phyloP scores from a whole-genome alignment of 352 stramenopile species.

The Halophytophthora polymorphica region DNA sequence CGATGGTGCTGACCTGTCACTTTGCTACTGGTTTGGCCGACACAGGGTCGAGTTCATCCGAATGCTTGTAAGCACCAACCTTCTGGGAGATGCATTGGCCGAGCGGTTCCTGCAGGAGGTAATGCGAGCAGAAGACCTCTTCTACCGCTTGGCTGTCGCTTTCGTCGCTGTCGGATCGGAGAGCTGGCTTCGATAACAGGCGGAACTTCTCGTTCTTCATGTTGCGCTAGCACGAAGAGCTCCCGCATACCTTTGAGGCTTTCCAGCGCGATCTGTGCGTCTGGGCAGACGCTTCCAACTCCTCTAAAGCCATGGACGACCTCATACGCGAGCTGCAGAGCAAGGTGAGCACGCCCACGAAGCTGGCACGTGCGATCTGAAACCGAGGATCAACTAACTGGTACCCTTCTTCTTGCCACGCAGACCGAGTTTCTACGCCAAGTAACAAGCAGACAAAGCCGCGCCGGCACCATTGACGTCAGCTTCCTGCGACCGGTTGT shows the following conservation, averaged over 20 bases:
- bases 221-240: constrained; percentile 1
- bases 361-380: too few relatives aligned
- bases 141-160: too few relatives aligned
- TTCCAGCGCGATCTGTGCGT: constrained; percentile 10
- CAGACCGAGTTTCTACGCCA: constrained; percentile 17
- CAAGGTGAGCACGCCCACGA: too few relatives aligned
- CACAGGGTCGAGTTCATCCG: constrained; percentile 8
- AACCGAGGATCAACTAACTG: too few relatives aligned
- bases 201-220: neutral
- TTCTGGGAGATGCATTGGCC: constrained; percentile 7
- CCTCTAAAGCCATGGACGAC: too few relatives aligned
- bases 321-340: too few relatives aligned
- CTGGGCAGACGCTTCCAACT: neutral
- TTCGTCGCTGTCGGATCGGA: too few relatives aligned
- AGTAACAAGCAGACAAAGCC: neutral
- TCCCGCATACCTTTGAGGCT: constrained; percentile 7
- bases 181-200: too few relatives aligned
- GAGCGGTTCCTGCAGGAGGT: constrained; percentile 5
- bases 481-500: constrained; percentile 7
- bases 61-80: constrained; percentile 2
- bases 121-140: neutral
- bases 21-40: neutral
- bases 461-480: constrained; percentile 1
- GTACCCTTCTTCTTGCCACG: neutral
- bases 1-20: neutral